Evolutionary conservation across 116 monocot species (phyloP).

Genomic region (Papilionanthe hybrid): DNA sequence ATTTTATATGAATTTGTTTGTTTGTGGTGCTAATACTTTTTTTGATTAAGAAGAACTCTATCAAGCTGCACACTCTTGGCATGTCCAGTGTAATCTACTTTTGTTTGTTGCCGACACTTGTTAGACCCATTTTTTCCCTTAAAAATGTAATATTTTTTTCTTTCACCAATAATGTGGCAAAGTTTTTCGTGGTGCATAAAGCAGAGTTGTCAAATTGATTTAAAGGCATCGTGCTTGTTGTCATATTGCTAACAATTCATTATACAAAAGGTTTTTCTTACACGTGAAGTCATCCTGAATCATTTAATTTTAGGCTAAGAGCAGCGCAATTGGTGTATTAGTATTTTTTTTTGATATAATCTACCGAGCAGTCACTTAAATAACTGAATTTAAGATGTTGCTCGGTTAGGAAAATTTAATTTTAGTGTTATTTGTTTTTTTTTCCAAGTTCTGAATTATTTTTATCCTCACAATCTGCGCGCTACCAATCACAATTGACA

Average conservation of each 20-base stretch:
- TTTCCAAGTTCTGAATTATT: neutral
- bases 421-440: neutral
- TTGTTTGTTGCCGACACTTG: neutral
- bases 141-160: neutral
- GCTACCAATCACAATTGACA: neutral
- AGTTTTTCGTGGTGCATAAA: neutral
- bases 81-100: neutral
- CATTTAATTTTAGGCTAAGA: neutral
- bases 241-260: neutral
- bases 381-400: neutral
- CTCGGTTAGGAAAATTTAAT: neutral
- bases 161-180: neutral
- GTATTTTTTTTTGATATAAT: neutral
- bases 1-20: too few species aligned
- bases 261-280: too few species aligned
- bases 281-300: too few species aligned
- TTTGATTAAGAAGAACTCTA: neutral
- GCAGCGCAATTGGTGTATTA: neutral
- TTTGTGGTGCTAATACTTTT: neutral
- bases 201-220: neutral
- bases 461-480: neutral
- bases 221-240: neutral
- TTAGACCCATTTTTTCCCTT: neutral
- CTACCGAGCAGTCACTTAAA: neutral
- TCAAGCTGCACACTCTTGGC: neutral